phyloP scores from a whole-genome alignment of 306 rosid species.

The Rubus parviflorus region DNA sequence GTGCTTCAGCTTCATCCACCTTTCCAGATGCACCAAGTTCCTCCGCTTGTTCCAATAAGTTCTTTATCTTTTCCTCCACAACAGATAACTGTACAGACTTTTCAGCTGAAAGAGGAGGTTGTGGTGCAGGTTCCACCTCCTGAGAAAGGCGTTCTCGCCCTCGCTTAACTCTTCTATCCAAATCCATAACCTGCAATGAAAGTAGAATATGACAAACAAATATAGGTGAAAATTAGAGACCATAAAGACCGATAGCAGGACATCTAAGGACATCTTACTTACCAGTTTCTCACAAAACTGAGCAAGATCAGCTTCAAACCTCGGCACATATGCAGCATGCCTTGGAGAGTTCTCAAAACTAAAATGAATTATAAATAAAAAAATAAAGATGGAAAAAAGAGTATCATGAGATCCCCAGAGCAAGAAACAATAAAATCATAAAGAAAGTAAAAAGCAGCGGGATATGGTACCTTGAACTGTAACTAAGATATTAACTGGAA shows the following conservation, averaged over 20 bases:
- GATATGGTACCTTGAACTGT: not conserved
- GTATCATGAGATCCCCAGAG: not conserved
- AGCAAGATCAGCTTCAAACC: slow-evolving; percentile 91
- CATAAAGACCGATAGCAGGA: slow-evolving; percentile 2
- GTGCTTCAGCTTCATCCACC: slow-evolving; percentile 99
- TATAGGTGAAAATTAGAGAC: slow-evolving; percentile 2
- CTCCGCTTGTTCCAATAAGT: slow-evolving; percentile 95
- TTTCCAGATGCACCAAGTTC: slow-evolving; percentile 98
- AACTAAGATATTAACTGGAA: not conserved
- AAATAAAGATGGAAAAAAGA: slow-evolving; percentile 18
- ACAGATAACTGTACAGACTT: slow-evolving; percentile 83
- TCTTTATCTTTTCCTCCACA: slow-evolving; percentile 95
- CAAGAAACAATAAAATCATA: not conserved
- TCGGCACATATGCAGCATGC: slow-evolving; percentile 76
- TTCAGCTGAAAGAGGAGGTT: slow-evolving; percentile 77
- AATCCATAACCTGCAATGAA: slow-evolving; percentile 77
- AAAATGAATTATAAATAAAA: slow-evolving; percentile 26
- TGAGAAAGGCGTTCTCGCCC: slow-evolving; percentile 97
- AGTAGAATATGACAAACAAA: not conserved
- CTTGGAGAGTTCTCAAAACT: slow-evolving; percentile 95
- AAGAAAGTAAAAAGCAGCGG: not conserved
- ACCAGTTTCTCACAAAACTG: slow-evolving; percentile 98
- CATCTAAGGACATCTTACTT: slow-evolving; percentile 19
- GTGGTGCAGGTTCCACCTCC: slow-evolving; percentile 92
- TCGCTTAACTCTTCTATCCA: slow-evolving; percentile 96